A percentile compares a stretch with the other conserved stretches of the same genome.
These are phyloP conservation scores for Coemansia sp. DNA, from an alignment of 192 early-diverging fungal genomes.

Conservation along the genomic window DNA sequence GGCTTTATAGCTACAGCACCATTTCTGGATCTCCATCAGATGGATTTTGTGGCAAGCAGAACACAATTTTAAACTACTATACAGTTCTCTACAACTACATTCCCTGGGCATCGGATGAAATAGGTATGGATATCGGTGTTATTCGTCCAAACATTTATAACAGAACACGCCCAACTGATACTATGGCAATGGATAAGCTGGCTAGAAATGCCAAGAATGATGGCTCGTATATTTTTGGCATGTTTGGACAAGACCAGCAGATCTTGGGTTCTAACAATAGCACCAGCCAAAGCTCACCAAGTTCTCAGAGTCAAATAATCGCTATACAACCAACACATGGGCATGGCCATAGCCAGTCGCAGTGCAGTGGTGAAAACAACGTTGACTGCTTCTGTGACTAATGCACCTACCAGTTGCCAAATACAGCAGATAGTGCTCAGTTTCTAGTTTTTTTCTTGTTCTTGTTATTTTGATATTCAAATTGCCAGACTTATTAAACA, in stretches of 20 bases:
- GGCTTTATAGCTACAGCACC: constrained; percentile 28
- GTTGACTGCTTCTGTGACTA: neutral
- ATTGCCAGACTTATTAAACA: no score
- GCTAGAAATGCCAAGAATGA: neutral
- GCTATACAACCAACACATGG: neutral
- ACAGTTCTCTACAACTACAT: constrained; percentile 25
- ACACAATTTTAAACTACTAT: constrained; percentile 27
- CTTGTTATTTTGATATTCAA: no score
- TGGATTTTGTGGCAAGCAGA: neutral
- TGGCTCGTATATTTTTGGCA: neutral
- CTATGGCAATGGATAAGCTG: neutral
- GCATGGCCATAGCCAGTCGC: neutral
- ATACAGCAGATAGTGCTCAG: neutral
- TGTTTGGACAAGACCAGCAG: neutral
- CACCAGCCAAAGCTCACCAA: neutral
- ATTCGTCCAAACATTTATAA: neutral
- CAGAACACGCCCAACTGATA: no score
- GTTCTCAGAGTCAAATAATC: neutral
- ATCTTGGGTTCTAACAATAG: neutral
- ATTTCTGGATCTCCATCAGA: neutral
- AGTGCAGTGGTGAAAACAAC: neutral
- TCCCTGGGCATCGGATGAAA: constrained; percentile 1
- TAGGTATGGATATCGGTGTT: neutral
- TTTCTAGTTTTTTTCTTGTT: neutral
- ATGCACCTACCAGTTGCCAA: neutral